These are phyloP conservation scores for Aegilops sharonensis DNA, from an alignment of 176 grass and related monocot species.

Conservation along the genomic window DNA sequence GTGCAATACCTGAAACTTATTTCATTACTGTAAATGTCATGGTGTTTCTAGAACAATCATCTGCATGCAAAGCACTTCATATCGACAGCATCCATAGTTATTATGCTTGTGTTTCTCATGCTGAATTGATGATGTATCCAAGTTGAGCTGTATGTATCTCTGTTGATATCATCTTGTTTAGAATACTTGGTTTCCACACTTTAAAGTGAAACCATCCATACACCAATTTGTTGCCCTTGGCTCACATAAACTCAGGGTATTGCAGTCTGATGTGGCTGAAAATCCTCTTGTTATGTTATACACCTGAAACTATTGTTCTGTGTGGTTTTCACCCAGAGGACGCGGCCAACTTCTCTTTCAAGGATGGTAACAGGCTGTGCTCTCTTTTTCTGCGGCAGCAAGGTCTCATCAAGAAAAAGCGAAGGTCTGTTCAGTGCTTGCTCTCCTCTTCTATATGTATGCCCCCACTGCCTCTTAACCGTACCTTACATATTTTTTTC, in stretches of 20 bases:
- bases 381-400: slow-evolving; percentile 29
- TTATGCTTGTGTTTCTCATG: not conserved
- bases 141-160: not conserved
- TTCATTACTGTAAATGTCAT: not conserved
- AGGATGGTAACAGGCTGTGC: slow-evolving; percentile 31
- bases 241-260: not conserved
- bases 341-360: slow-evolving; percentile 18
- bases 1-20: not conserved
- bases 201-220: not conserved
- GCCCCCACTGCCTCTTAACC: not conserved
- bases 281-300: not conserved
- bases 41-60: not conserved
- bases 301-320: not conserved
- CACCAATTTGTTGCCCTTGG: not conserved
- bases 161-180: not conserved
- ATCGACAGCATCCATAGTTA: not conserved
- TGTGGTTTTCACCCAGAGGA: slow-evolving; percentile 4
- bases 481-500: not conserved
- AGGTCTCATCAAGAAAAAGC: slow-evolving; percentile 28
- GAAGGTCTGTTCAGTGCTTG: slow-evolving; percentile 8
- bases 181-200: not conserved
- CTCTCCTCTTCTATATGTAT: not conserved
- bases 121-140: not conserved
- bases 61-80: not conserved
- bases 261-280: not conserved